Percentiles rank a stretch among this genome's conserved stretches.
These are phyloP conservation scores for Adenanthera pavonina DNA, from an alignment of 306 rosid species.

Conservation along the genomic window DNA sequence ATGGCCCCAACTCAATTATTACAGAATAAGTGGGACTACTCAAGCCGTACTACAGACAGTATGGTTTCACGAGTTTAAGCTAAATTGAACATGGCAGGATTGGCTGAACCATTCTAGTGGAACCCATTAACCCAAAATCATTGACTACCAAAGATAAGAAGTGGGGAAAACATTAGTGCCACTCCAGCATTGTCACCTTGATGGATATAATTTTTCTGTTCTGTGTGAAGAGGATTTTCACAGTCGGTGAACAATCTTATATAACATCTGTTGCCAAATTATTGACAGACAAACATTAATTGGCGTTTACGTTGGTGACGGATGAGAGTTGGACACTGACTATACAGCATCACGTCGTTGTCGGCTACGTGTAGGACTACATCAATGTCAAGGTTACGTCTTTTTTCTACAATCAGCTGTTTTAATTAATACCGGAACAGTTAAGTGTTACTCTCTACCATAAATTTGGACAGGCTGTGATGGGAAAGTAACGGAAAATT, in stretches of 20 bases:
- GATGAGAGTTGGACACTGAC: conserved; percentile 42
- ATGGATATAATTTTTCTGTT: conserved; percentile 18
- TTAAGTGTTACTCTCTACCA: conserved; percentile 25
- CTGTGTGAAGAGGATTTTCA: conserved; percentile 34
- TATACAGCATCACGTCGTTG: conserved; percentile 45
- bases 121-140: conserved; percentile 29
- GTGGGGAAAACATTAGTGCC: conserved; percentile 20
- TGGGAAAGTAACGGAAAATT: neutral
- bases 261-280: conserved; percentile 28
- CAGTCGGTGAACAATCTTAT: conserved; percentile 9
- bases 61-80: conserved; percentile 22
- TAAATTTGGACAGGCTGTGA: conserved; percentile 20
- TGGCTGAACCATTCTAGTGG: neutral
- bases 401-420: conserved; percentile 25
- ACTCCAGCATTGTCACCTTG: conserved; percentile 17
- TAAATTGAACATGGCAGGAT: conserved; percentile 14
- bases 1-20: conserved; percentile 53
- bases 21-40: conserved; percentile 41
- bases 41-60: conserved; percentile 26
- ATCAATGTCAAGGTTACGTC: conserved; percentile 41
- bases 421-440: neutral
- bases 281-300: conserved; percentile 45
- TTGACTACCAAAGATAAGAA: conserved; percentile 17
- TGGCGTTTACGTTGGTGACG: conserved; percentile 36
- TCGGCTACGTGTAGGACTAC: conserved; percentile 34